phyloP scores from a whole-genome alignment of 129 eudicot species.

The Lactuca sativa region DNA sequence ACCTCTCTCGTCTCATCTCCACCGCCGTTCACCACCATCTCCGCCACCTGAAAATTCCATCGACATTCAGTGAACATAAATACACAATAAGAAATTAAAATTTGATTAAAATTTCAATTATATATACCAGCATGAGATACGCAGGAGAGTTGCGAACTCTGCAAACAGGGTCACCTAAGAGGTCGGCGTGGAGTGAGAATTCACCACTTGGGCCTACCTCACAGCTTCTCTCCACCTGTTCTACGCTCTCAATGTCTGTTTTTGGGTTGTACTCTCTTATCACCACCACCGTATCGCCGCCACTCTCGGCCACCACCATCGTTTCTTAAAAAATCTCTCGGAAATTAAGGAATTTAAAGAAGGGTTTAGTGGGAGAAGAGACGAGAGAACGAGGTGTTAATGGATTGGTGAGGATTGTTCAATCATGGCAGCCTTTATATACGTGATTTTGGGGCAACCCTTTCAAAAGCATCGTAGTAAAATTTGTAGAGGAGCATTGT shows the following conservation, averaged over 20 bases:
- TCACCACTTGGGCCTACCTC: slow-evolving; percentile 87
- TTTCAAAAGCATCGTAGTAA: slow-evolving; percentile 7
- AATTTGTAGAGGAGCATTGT: too few relatives aligned
- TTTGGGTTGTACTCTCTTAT: slow-evolving; percentile 61
- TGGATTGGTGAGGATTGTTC: slow-evolving; percentile 27
- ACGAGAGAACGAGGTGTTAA: slow-evolving; percentile 10
- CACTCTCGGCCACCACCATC: slow-evolving; percentile 38
- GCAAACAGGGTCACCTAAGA: slow-evolving; percentile 94
- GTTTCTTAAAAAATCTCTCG: neutral
- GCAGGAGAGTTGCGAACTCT: slow-evolving; percentile 90
- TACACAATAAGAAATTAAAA: neutral
- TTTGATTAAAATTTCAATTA: neutral
- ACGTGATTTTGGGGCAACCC: slow-evolving; percentile 44
- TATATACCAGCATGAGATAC: slow-evolving; percentile 79
- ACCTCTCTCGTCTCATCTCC: slow-evolving; percentile 48
- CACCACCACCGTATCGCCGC: slow-evolving; percentile 14
- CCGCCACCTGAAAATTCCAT: slow-evolving; percentile 63
- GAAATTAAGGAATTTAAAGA: neutral
- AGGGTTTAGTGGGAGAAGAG: neutral
- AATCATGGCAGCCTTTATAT: slow-evolving; percentile 40
- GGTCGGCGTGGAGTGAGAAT: slow-evolving; percentile 83
- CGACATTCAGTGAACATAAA: neutral
- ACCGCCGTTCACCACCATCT: slow-evolving; percentile 46
- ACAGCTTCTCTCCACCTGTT: slow-evolving; percentile 77
- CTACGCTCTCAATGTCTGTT: slow-evolving; percentile 56